Conservation (phyloP, 2,329 filamentous ascomycete species). For the Penicillium sp. region DNA sequence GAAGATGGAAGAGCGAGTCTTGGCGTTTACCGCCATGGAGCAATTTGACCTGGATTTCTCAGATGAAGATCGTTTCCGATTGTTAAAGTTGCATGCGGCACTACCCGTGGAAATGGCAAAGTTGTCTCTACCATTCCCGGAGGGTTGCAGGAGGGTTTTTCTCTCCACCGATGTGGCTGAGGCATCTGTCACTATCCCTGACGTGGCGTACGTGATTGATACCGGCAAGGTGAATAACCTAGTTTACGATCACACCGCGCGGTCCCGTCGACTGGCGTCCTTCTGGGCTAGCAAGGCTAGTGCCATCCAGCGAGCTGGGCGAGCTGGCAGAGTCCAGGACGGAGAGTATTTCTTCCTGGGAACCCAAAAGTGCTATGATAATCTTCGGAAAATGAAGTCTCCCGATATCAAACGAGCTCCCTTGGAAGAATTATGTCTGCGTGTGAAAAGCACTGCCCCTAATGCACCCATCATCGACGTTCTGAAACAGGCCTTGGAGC, state of each 20-base stretch:
- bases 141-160: slow-evolving; percentile 50
- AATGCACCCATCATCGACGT: slow-evolving; percentile 43
- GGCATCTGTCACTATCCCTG: slow-evolving; percentile 54
- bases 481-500: slow-evolving; percentile 47
- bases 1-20: slow-evolving; percentile 32
- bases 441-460: slow-evolving; percentile 43
- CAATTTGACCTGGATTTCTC: slow-evolving; percentile 43
- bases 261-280: slow-evolving; percentile 41
- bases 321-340: slow-evolving; percentile 51
- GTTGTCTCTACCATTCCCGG: slow-evolving; percentile 43
- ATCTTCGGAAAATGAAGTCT: slow-evolving; percentile 32
- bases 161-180: slow-evolving; percentile 55
- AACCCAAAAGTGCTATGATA: slow-evolving; percentile 36
- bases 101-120: slow-evolving; percentile 46
- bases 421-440: slow-evolving; percentile 48
- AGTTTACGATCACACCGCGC: slow-evolving; percentile 41
- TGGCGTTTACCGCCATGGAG: background rate
- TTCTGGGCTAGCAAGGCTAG: slow-evolving; percentile 53
- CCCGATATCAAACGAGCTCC: slow-evolving; percentile 48
- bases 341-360: slow-evolving; percentile 54
- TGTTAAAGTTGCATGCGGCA: slow-evolving; percentile 51
- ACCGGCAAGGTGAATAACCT: slow-evolving; percentile 45
- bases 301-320: slow-evolving; percentile 50
- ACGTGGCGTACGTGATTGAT: slow-evolving; percentile 54
- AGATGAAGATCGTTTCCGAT: slow-evolving; percentile 41